Percentiles rank a stretch among this genome's conserved stretches.
Evolutionary conservation across 2,329 filamentous ascomycete species (phyloP).

Genomic region (Trichoderma arundinaceum): DNA sequence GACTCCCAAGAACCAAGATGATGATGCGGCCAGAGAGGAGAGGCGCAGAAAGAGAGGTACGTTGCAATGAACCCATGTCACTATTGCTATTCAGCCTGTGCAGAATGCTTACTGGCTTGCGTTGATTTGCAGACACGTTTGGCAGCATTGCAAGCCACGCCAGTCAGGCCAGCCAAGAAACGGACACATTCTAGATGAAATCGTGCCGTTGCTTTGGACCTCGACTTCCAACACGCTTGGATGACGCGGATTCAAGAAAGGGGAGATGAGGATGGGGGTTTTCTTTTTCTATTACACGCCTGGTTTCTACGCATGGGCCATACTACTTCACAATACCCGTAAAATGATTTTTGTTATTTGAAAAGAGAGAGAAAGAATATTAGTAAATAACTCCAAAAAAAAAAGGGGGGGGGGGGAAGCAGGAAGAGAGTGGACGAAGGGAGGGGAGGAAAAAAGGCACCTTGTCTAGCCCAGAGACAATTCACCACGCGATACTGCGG

Average conservation of each 20-base stretch:
- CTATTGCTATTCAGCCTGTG: background rate
- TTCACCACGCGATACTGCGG: background rate
- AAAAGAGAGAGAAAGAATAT: background rate
- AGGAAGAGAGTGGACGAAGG: background rate
- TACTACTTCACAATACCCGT: constrained; percentile 22
- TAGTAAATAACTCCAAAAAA: constrained; percentile 11
- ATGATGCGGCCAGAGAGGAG: constrained; percentile 54
- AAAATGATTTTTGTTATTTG: constrained; percentile 2
- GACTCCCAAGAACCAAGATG: constrained; percentile 61
- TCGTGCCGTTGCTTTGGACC: constrained; percentile 23
- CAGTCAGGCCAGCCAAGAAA: constrained; percentile 38
- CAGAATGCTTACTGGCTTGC: background rate
- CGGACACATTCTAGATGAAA: constrained; percentile 45
- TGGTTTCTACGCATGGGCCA: background rate
- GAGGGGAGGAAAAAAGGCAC: background rate
- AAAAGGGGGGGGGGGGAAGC: background rate
- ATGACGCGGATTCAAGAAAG: constrained; percentile 4
- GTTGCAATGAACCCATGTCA: constrained; percentile 34
- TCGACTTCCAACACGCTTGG: constrained; percentile 1
- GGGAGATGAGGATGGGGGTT: background rate
- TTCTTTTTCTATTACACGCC: background rate
- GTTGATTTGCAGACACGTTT: constrained; percentile 42
- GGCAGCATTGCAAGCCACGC: constrained; percentile 42
- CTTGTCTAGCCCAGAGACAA: constrained; percentile 6
- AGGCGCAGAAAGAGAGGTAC: constrained; percentile 64